Conservation (phyloP, 345 rosid species). For the Capsella bursapastoris region DNA sequence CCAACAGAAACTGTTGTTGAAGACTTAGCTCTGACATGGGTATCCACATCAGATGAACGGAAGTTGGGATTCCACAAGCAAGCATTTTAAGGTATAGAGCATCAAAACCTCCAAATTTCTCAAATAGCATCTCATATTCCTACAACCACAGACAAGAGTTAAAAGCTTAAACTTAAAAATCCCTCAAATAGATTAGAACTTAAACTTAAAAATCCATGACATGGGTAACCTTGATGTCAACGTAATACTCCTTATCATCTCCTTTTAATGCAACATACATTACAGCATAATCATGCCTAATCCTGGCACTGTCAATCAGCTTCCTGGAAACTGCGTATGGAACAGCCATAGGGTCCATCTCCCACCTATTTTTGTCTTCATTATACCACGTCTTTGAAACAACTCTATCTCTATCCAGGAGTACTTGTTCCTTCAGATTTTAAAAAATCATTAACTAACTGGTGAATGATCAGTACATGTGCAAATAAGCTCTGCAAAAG, state of each 20-base stretch:
- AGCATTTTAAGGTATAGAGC: constrained; percentile 92
- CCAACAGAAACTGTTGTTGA: constrained; percentile 73
- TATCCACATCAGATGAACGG: constrained; percentile 92
- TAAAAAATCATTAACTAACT: constrained; percentile 26
- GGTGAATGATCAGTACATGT: constrained; percentile 27
- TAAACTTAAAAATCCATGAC: neutral
- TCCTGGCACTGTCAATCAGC: constrained; percentile 73
- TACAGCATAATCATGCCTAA: constrained; percentile 94
- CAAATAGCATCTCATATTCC: constrained; percentile 86
- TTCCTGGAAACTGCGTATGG: constrained; percentile 88
- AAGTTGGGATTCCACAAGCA: constrained; percentile 77
- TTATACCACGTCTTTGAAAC: constrained; percentile 86
- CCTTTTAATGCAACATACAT: constrained; percentile 85
- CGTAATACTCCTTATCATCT: constrained; percentile 75
- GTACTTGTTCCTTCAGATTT: constrained; percentile 70
- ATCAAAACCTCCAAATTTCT: constrained; percentile 93
- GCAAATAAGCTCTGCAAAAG: constrained; percentile 31
- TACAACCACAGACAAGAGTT: constrained; percentile 47
- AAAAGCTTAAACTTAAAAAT: constrained; percentile 28
- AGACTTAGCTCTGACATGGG: constrained; percentile 86
- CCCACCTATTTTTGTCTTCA: constrained; percentile 83
- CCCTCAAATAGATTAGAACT: constrained; percentile 21
- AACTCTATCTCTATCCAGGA: constrained; percentile 89
- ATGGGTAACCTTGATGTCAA: constrained; percentile 71
- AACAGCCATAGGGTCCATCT: constrained; percentile 85